These are phyloP conservation scores for grape (Vitis vinifera) DNA, from an alignment of 164 flowering plant genomes.

Conservation along the genomic window DNA sequence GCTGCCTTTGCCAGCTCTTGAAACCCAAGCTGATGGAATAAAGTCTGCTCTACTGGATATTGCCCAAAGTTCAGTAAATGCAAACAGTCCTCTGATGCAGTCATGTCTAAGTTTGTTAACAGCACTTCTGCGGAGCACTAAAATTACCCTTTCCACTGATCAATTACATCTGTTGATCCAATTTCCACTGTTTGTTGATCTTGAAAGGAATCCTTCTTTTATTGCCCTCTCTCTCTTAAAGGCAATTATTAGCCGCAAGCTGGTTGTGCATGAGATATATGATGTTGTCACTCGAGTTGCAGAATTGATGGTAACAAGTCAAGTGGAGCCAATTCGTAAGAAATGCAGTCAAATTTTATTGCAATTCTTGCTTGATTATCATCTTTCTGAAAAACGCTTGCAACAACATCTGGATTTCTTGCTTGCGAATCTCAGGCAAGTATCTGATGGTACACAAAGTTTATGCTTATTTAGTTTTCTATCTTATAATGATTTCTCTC, in stretches of 20 bases:
- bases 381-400: conserved; percentile 59
- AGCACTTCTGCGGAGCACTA: conserved; percentile 57
- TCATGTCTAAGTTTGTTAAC: conserved; percentile 78
- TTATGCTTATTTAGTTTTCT: conserved; percentile 7
- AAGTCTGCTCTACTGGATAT: conserved; percentile 68
- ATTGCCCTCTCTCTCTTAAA: conserved; percentile 79
- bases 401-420: conserved; percentile 79
- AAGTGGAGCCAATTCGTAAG: conserved; percentile 64
- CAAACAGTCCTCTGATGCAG: conserved; percentile 53
- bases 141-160: conserved; percentile 63
- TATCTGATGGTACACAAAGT: background rate
- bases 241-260: conserved; percentile 66
- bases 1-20: conserved; percentile 78
- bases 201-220: conserved; percentile 70
- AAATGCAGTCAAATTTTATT: conserved; percentile 77
- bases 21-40: conserved; percentile 57
- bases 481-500: conserved; percentile 10
- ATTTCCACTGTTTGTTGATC: conserved; percentile 84
- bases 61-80: conserved; percentile 53
- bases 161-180: conserved; percentile 72
- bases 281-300: conserved; percentile 68
- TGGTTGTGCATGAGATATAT: conserved; percentile 84
- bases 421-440: conserved; percentile 65
- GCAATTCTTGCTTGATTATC: conserved; percentile 81
- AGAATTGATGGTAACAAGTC: conserved; percentile 85